Base-by-base conservation (phyloP, 495 filamentous ascomycete species). In the Tuber indicum region DNA sequence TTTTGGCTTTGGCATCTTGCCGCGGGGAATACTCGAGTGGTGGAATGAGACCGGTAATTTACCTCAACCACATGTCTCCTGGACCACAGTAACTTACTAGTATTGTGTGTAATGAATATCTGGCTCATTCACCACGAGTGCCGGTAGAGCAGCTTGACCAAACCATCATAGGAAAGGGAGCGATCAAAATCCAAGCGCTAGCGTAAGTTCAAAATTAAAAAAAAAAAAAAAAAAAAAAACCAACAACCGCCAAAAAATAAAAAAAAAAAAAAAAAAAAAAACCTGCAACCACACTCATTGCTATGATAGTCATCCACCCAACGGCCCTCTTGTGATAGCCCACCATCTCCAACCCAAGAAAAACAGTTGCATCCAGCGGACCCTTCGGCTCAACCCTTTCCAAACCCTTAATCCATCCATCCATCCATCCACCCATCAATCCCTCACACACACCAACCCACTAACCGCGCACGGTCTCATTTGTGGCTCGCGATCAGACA, bases 401-500 rank as follows among this genome's bases (percentile, higher is more conserved):
- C 23, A 62, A 26, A 62, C 23, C 52, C 52, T 16, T 4, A 26
- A 62, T 16, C 12, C 10, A 16, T 16, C 10, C 23, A 26, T n/a
- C 23, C 23, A 58, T 21, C 52, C 23, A 62, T n/a, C n/a, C 46
- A 14, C 19, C 46, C 46, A 62, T 10, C 52, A 14, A 14, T n/a
- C 52, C 23, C 32, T 32, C 32, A 62, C 46, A 47, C 19, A 14
- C 46, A 62, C n/a, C 52, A 14, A 62, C 52, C 52, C 23, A 62
- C 52, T 7, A 62, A 62, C 52, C 52, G 23, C 9, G 52, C 52
- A 26, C 52, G 52, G 52, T 62, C 52, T 62, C 52, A 62, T 26
- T 62, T 62, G 52, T 62, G 52, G 52, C 52, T 62, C 52, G 52
- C 52, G 52, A 62, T 62, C 52, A 62, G 52, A 62, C 52, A n/a